Conservation (phyloP, 306 rosid species). For the Vicia faba region DNA sequence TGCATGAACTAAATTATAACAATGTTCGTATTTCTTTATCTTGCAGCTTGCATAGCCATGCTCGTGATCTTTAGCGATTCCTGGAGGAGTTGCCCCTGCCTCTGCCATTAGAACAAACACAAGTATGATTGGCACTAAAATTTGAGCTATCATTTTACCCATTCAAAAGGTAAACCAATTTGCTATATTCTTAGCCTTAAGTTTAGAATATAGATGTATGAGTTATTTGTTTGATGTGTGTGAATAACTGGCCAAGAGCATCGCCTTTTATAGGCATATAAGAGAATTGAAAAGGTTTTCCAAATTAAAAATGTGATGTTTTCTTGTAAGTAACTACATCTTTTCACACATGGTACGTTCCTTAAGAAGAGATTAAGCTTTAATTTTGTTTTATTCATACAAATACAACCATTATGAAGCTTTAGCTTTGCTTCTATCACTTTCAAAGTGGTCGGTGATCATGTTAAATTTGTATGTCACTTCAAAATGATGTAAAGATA, state of each 20-base stretch:
- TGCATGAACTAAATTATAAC: constrained; percentile 57
- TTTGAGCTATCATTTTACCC: constrained; percentile 28
- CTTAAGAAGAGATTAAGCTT: background rate
- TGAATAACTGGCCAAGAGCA: background rate
- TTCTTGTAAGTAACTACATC: background rate
- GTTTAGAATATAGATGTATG: background rate
- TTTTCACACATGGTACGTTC: constrained; percentile 36
- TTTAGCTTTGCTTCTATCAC: constrained; percentile 16
- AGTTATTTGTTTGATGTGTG: constrained; percentile 35
- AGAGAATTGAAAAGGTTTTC: background rate
- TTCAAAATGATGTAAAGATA: constrained; percentile 32
- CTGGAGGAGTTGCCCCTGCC: constrained; percentile 54
- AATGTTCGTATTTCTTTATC: constrained; percentile 53
- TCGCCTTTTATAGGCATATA: constrained; percentile 41
- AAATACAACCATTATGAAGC: background rate
- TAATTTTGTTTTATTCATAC: background rate
- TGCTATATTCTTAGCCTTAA: background rate
- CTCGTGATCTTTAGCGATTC: constrained; percentile 45
- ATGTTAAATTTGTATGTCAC: constrained; percentile 15
- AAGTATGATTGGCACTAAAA: constrained; percentile 31
- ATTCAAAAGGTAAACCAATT: background rate
- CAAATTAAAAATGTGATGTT: background rate
- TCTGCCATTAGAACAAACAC: constrained; percentile 26
- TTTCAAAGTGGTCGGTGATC: constrained; percentile 25
- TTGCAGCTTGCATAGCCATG: constrained; percentile 50